phyloP scores from a whole-genome alignment of 495 filamentous ascomycete species.

The Neurospora discreta region DNA sequence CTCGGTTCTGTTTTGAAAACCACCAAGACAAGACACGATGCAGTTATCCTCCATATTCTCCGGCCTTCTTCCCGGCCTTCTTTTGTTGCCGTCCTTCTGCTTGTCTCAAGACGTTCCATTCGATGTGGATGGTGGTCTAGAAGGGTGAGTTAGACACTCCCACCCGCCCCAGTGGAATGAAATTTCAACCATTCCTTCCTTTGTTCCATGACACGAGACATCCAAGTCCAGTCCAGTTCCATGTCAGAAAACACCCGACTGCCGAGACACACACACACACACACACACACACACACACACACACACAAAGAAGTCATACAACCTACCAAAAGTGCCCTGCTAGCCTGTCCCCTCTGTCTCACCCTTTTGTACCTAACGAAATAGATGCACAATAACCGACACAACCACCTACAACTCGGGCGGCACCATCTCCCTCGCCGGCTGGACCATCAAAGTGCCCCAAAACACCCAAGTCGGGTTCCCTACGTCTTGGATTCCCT shows the following conservation, averaged over 20 bases:
- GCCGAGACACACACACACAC: neutral
- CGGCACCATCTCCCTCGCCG: slow-evolving; percentile 26
- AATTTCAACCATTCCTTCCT: neutral
- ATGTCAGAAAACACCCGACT: neutral
- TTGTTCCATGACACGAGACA: neutral
- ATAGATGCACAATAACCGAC: slow-evolving; percentile 16
- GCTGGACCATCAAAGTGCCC: slow-evolving; percentile 28
- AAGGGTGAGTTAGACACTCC: neutral
- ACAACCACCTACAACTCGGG: slow-evolving; percentile 24
- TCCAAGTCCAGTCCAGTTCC: too few species aligned
- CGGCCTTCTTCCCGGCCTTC: neutral
- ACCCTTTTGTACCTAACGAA: neutral
- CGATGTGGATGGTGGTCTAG: neutral
- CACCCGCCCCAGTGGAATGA: too few species aligned
- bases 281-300: too few species aligned
- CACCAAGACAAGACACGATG: neutral
- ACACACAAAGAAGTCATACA: too few species aligned
- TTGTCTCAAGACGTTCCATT: neutral
- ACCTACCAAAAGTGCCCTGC: too few species aligned
- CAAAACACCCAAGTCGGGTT: slow-evolving; percentile 32
- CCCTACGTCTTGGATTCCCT: slow-evolving; percentile 27
- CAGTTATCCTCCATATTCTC: neutral
- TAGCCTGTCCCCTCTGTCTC: neutral
- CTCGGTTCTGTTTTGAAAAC: too few species aligned
- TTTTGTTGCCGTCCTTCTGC: neutral